A percentile compares a stretch with the other conserved stretches of the same genome.
Conservation (phyloP, 2,329 filamentous ascomycete species). For the Taxawa tesnikishii region DNA sequence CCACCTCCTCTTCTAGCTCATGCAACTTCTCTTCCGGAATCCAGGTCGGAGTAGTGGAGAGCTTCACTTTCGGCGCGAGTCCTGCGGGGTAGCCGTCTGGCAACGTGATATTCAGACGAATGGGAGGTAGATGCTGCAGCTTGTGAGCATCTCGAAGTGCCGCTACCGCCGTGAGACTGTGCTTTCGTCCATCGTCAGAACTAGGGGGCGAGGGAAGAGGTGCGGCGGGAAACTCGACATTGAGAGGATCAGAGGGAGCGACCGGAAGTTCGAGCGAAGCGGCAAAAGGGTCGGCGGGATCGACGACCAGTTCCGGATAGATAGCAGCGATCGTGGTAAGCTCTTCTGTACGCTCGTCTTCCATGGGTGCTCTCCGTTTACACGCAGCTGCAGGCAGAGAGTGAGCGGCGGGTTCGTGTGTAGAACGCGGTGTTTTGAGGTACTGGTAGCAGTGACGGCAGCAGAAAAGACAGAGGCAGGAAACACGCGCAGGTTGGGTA, state of each 20-base stretch:
- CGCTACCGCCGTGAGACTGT: neutral
- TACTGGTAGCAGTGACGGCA: no score
- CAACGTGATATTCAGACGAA: conserved; percentile 40
- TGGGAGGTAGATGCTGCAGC: conserved; percentile 39
- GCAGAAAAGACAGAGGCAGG: no score
- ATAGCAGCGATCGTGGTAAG: conserved; percentile 48
- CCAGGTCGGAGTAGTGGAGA: conserved; percentile 41
- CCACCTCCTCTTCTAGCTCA: conserved; percentile 34
- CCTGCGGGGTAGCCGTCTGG: conserved; percentile 44
- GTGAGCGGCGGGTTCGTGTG: no score
- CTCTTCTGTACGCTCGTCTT: conserved; percentile 49
- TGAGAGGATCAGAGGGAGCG: conserved; percentile 40
- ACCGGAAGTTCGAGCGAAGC: conserved; percentile 45
- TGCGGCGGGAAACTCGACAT: conserved; percentile 22
- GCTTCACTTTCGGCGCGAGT: conserved; percentile 35
- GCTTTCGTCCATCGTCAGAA: conserved; percentile 18
- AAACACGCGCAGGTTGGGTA: no score
- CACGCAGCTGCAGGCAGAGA: no score
- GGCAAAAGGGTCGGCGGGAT: conserved; percentile 31
- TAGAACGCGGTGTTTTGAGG: no score
- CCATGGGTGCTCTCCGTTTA: conserved; percentile 15
- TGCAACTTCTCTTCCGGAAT: conserved; percentile 32
- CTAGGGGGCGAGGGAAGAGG: conserved; percentile 26
- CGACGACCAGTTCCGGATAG: conserved; percentile 45
- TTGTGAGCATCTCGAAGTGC: neutral